phyloP scores from a whole-genome alignment of 371 early-diverging fungal species.

The Mortierella sp. region DNA sequence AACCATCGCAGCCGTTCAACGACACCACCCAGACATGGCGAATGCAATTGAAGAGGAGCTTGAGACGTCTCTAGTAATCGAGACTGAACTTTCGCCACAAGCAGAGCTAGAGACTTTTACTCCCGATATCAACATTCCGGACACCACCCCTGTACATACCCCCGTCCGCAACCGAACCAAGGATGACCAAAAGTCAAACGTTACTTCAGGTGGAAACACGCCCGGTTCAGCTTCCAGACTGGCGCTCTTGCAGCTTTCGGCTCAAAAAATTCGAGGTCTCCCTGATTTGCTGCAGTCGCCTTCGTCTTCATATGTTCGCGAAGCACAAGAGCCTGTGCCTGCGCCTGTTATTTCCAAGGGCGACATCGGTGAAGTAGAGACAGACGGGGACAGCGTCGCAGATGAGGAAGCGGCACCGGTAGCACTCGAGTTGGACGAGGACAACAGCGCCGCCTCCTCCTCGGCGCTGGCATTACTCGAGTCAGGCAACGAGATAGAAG shows the following conservation, averaged over 20 bases:
- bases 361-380: background rate
- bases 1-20: background rate
- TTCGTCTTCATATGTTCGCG: background rate
- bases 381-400: background rate
- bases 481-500: background rate
- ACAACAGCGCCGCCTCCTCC: no score
- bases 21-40: background rate
- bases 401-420: background rate
- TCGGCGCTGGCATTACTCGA: background rate
- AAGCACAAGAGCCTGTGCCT: background rate
- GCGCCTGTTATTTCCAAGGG: background rate
- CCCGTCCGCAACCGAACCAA: slow-evolving; percentile 22
- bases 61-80: background rate
- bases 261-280: slow-evolving; percentile 22
- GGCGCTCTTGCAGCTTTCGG: slow-evolving; percentile 28
- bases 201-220: background rate
- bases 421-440: background rate
- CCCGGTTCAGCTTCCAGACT: slow-evolving; percentile 24
- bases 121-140: background rate
- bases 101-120: background rate
- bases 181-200: slow-evolving; percentile 1
- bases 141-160: slow-evolving; percentile 31
- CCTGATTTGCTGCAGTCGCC: slow-evolving; percentile 34
- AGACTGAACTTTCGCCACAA: background rate
- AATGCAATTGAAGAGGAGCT: background rate